phyloP scores from a whole-genome alignment of 225 moss, liverwort and hornwort species.

The Physcomitrium patens region DNA sequence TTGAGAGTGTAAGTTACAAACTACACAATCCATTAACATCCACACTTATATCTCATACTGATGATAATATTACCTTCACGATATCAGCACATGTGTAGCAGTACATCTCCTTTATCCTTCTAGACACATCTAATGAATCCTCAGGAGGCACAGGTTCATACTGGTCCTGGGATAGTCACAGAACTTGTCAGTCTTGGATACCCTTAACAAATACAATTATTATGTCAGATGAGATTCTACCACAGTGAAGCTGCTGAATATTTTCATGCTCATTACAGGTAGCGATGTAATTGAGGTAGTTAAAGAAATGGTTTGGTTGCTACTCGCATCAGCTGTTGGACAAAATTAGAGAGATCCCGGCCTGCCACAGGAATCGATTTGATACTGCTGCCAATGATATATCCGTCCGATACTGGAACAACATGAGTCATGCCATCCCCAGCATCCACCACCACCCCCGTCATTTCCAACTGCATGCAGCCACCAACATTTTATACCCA shows the following conservation, averaged over 20 bases:
- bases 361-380: conserved; percentile 85
- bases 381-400: conserved; percentile 88
- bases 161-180: conserved; percentile 58
- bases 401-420: conserved; percentile 87
- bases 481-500: conserved; percentile 31
- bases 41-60: not conserved
- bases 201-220: too few species aligned
- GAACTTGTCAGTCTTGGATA: not conserved
- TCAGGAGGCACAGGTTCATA: conserved; percentile 82
- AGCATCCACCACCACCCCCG: conserved; percentile 90
- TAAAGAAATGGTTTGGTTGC: conserved; percentile 16
- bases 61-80: conserved; percentile 53
- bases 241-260: not conserved
- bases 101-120: conserved; percentile 80
- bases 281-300: not conserved
- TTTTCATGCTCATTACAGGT: not conserved
- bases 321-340: conserved; percentile 89
- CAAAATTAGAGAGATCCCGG: conserved; percentile 71
- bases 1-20: not conserved
- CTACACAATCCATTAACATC: conserved; percentile 1
- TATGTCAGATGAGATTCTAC: not conserved
- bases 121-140: conserved; percentile 81
- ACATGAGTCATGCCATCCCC: conserved; percentile 92
- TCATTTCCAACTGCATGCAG: conserved; percentile 90
- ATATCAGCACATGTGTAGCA: conserved; percentile 92